Evolutionary conservation across 2,329 filamentous ascomycete species (phyloP), one percentile per base, ranked within the genome.

Genomic region (Thermoascus crustaceus): DNA sequence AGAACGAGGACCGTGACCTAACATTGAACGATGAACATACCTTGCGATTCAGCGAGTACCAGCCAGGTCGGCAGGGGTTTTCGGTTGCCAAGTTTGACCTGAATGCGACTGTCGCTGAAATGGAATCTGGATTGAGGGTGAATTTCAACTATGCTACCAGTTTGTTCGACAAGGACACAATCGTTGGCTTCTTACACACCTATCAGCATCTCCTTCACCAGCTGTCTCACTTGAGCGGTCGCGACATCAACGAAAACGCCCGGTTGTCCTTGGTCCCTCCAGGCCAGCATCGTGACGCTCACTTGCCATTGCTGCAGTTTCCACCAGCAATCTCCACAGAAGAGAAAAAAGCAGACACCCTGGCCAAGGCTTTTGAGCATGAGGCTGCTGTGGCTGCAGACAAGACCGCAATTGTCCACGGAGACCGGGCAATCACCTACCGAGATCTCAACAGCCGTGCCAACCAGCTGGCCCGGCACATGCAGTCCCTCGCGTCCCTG

Each of bases 381-480:
- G 21, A 23, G 10, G 10, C 21, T 23, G 6, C 21, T 10, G 10
- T 23, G 21, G 6, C 21, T 10, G 21, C 10, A 23, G 21, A 23
- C 6, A 23, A 23, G 21, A 23, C 10, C 10, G 21, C 21, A 6
- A 10, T 23, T 10, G 21, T 23, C 6, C 21, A 23, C 6, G 21
- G 21, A 6, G 21, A 23, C 21, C 6, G 21, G 21, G 21, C 21
- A 23, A 6, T 39, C 9, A 35, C 31, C 6, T 39, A 39, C 26
- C 11, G 16, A 11, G 23, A 35, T 14, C 16, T 39, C 14, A 35
- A 39, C 19, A 25, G 34, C 7, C 37, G 25, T 10, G 32, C 37
- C 10, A 39, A 39, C 19, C 31, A 23, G 25, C 10, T 39, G 20
- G 37, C 37, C 8, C 9, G 13, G 9, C 30, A 27, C 10, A 24